Conservation (phyloP, 208 protist genomes). For the Leishmania arabica region DNA sequence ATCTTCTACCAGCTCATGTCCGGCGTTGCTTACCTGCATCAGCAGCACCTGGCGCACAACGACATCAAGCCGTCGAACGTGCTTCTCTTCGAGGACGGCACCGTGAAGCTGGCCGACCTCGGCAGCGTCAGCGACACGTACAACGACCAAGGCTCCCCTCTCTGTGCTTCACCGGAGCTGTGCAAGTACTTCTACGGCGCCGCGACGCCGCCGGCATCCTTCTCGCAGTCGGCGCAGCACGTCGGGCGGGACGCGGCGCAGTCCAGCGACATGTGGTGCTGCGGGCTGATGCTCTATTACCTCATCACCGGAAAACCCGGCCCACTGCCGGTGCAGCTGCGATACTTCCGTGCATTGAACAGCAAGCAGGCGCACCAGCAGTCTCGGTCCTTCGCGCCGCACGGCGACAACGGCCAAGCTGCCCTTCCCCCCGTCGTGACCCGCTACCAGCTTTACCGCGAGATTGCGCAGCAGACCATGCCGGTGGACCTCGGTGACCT, state of each 20-base stretch:
- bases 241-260: constrained; percentile 28
- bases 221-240: constrained; percentile 19
- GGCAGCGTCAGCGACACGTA: constrained; percentile 57
- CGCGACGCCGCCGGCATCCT: constrained; percentile 15
- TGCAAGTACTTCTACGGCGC: constrained; percentile 70
- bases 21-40: constrained; percentile 79
- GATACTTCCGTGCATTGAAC: constrained; percentile 40
- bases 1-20: constrained; percentile 77
- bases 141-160: constrained; percentile 81
- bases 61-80: constrained; percentile 89
- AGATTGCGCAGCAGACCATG: constrained; percentile 49
- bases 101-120: constrained; percentile 76
- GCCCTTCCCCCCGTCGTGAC: constrained; percentile 25
- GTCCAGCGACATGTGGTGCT: constrained; percentile 85
- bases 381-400: not conserved
- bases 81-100: constrained; percentile 76
- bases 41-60: constrained; percentile 79
- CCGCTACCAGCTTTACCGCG: constrained; percentile 74
- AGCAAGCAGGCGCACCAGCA: constrained; percentile 1
- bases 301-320: constrained; percentile 67
- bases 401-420: not conserved
- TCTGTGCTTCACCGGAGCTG: constrained; percentile 89
- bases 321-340: constrained; percentile 47
- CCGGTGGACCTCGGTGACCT: constrained; percentile 56
- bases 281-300: constrained; percentile 75